These are phyloP conservation scores for Fusarium nanum DNA, from an alignment of 2,329 filamentous ascomycete species.

Conservation along the genomic window DNA sequence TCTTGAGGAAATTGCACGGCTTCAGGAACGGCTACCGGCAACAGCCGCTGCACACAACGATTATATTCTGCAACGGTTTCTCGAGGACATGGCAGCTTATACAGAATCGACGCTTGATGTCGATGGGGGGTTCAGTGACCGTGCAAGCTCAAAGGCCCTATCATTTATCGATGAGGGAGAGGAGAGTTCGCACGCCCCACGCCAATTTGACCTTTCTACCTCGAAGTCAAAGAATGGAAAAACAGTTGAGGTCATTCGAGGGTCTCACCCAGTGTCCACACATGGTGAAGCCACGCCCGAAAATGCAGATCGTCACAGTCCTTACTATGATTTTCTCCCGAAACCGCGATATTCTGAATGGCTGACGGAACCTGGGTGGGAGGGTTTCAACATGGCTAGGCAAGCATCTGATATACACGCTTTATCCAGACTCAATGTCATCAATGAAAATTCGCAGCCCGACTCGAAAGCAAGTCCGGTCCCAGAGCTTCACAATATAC, in stretches of 20 bases:
- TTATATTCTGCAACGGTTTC: conserved; percentile 7
- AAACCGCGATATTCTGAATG: rapidly evolving
- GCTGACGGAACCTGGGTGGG: background rate
- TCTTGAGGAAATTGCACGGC: conserved; percentile 1
- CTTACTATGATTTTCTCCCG: rapidly evolving
- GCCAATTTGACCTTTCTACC: rapidly evolving
- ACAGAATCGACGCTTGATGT: conserved; percentile 1
- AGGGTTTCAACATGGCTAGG: rapidly evolving
- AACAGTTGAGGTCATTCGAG: rapidly evolving
- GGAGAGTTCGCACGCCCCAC: rapidly evolving
- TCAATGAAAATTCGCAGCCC: background rate
- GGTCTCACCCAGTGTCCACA: too few relatives aligned
- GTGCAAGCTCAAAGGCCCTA: background rate
- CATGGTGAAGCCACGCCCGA: rapidly evolving
- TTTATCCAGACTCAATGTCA: background rate
- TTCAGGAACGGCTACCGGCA: conserved; percentile 6
- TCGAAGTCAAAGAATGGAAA: rapidly evolving
- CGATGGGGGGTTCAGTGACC: background rate
- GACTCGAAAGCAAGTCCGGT: background rate
- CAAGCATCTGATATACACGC: rapidly evolving
- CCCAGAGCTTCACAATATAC: too few relatives aligned
- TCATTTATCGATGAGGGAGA: background rate
- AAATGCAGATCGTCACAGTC: too few relatives aligned
- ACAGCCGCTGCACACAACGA: background rate
- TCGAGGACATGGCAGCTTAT: conserved; percentile 23